Evolutionary conservation across 345 rosid species (phyloP).

Genomic region (Brassica juncea): DNA sequence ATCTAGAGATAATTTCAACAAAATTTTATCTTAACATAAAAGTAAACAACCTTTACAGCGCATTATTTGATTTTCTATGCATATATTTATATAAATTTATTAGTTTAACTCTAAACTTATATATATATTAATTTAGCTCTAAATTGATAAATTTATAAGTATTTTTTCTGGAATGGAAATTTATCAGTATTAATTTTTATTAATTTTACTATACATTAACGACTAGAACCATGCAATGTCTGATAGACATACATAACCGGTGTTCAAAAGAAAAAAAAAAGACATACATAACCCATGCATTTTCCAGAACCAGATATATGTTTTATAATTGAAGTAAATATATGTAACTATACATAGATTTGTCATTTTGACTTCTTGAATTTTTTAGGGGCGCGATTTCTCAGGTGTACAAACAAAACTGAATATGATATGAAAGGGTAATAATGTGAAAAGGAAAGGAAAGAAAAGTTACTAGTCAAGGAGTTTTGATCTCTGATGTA

Average conservation of each 20-base stretch:
- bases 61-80: not conserved
- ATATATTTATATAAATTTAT: not conserved
- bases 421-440: conserved; percentile 16
- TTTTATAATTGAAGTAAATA: not conserved
- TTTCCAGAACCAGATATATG: not conserved
- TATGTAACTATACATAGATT: not conserved
- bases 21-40: not conserved
- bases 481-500: conserved; percentile 28
- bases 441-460: conserved; percentile 28
- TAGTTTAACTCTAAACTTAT: no score
- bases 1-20: no score
- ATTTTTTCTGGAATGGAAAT: not conserved
- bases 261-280: not conserved
- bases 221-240: conserved; percentile 7
- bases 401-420: not conserved
- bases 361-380: conserved; percentile 14
- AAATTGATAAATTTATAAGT: not conserved
- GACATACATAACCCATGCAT: not conserved
- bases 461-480: conserved; percentile 16
- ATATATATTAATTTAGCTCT: not conserved
- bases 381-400: not conserved
- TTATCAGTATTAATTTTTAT: not conserved
- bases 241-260: conserved; percentile 8
- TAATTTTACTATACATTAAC: not conserved
- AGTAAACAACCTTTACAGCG: not conserved